A percentile compares a stretch with the other conserved stretches of the same genome.
Evolutionary conservation across 768 basidiomycete genomes (phyloP).

Genomic region (Exsudoporus frostii): DNA sequence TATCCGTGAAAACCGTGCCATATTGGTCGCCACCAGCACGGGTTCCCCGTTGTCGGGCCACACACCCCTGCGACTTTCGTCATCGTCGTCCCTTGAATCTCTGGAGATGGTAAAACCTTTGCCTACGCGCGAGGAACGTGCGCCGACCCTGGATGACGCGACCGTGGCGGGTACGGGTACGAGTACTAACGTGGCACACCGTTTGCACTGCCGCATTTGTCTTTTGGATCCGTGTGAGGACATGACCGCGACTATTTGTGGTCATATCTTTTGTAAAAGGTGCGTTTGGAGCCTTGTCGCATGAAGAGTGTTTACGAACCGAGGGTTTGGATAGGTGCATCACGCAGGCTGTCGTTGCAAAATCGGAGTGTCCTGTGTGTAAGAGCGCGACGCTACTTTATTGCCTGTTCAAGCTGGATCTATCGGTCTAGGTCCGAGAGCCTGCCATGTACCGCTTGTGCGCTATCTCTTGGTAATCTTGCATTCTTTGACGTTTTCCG

Average conservation of each 20-base stretch:
- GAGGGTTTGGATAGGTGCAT: conserved; percentile 41
- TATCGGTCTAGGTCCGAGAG: conserved; percentile 20
- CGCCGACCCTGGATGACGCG: background rate
- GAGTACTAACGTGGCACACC: conserved; percentile 1
- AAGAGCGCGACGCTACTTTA: conserved; percentile 48
- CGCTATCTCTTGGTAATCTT: background rate
- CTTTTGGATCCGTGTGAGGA: conserved; percentile 47
- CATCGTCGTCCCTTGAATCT: conserved; percentile 25
- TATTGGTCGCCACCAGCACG: conserved; percentile 30
- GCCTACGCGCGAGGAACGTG: background rate
- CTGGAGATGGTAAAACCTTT: background rate
- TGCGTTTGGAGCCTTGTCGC: conserved; percentile 20
- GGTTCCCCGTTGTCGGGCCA: conserved; percentile 20
- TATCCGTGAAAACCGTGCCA: conserved; percentile 29
- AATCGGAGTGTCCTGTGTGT: conserved; percentile 52
- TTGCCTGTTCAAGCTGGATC: conserved; percentile 53
- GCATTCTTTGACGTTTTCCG: background rate
- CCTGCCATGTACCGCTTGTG: background rate
- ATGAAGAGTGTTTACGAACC: background rate
- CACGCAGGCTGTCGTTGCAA: conserved; percentile 43
- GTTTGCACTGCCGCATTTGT: conserved; percentile 51
- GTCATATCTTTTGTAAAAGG: conserved; percentile 60
- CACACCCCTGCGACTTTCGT: conserved; percentile 20
- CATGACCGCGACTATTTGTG: conserved; percentile 58
- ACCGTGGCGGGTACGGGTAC: background rate